Percentiles rank a stretch among this genome's conserved stretches.
These are phyloP conservation scores for Trypanosoma theileri DNA, from an alignment of 208 protist species.

Conservation along the genomic window DNA sequence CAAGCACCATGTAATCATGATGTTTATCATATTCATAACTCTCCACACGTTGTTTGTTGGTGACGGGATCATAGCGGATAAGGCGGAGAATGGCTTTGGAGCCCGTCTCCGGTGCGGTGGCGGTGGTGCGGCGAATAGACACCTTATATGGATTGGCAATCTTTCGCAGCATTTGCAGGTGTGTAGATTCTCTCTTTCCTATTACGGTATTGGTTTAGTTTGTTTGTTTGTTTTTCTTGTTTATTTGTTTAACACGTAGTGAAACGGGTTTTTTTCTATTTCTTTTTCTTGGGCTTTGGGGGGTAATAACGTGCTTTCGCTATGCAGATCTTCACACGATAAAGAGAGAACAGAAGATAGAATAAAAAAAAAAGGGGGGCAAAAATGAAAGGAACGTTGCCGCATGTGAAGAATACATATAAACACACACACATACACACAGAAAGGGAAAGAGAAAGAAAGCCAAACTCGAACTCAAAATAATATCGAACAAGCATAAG, in stretches of 20 bases:
- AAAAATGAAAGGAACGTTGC: slow-evolving; percentile 1
- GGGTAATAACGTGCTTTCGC: too few relatives aligned
- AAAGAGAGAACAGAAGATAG: slow-evolving; percentile 6
- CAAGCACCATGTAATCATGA: slow-evolving; percentile 92
- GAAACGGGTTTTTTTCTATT: slow-evolving; percentile 4
- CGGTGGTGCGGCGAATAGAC: slow-evolving; percentile 65
- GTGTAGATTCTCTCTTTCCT: too few relatives aligned
- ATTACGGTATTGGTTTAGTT: neutral
- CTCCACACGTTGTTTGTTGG: slow-evolving; percentile 82
- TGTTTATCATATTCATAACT: slow-evolving; percentile 91
- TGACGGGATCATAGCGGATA: slow-evolving; percentile 85
- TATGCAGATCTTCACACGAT: neutral
- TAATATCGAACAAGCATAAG: too few relatives aligned
- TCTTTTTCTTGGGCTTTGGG: neutral
- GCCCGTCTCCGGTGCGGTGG: slow-evolving; percentile 35
- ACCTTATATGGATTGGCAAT: slow-evolving; percentile 77
- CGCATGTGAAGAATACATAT: slow-evolving; percentile 6
- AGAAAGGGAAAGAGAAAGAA: too few relatives aligned
- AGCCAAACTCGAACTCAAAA: too few relatives aligned
- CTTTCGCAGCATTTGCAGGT: slow-evolving; percentile 67
- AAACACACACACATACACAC: neutral
- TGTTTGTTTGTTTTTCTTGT: slow-evolving; percentile 17
- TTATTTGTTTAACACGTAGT: neutral
- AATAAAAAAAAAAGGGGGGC: neutral
- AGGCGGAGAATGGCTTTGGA: slow-evolving; percentile 81